phyloP scores from a whole-genome alignment of 495 filamentous ascomycete species.

The Chaetomidium leptoderma region DNA sequence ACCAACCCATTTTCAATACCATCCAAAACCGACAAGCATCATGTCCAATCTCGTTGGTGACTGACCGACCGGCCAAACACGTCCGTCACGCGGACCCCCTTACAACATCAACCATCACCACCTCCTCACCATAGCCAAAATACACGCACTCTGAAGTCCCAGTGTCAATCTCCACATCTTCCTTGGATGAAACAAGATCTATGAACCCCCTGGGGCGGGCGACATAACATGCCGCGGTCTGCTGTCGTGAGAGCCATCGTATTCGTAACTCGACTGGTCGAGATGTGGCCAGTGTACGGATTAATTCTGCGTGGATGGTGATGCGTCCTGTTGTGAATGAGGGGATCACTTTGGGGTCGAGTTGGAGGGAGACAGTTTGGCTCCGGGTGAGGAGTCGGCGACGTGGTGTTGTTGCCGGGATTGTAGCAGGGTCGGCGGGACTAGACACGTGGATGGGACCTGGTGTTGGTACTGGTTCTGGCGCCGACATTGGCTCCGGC shows the following conservation, averaged over 20 bases:
- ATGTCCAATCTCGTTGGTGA: too few relatives aligned
- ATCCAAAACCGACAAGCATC: too few relatives aligned
- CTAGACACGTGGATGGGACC: background rate
- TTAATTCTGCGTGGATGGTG: slow-evolving; percentile 1
- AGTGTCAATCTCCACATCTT: background rate
- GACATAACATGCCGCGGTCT: background rate
- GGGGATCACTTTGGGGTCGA: background rate
- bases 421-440: background rate
- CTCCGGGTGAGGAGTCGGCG: background rate
- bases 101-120: slow-evolving; percentile 15
- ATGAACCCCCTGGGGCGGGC: slow-evolving; percentile 5
- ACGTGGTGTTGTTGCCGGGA: background rate
- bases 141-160: slow-evolving; percentile 5
- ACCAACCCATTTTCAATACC: too few relatives aligned
- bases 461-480: background rate
- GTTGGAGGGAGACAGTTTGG: background rate
- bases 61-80: too few relatives aligned
- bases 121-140: slow-evolving; percentile 5
- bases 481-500: background rate
- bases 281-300: slow-evolving; percentile 3
- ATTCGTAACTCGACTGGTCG: background rate
- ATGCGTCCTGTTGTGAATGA: background rate
- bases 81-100: background rate
- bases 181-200: background rate
- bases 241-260: background rate